Evolutionary conservation across 805 yeast species (phyloP).

Genomic region (Saccharomycodes ludwigii): DNA sequence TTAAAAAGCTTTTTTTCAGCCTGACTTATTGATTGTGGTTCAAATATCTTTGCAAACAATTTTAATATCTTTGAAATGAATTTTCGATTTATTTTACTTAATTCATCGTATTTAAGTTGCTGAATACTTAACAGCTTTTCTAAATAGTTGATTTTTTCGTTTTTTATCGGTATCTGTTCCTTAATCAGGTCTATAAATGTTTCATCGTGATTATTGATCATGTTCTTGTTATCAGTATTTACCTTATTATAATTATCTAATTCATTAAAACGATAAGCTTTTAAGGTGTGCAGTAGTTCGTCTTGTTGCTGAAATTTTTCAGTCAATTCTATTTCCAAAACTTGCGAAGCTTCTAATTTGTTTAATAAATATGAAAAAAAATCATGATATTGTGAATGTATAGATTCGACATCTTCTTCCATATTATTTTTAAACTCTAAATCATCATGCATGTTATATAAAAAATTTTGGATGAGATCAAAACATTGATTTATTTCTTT

Average conservation of each 20-base stretch:
- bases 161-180: neutral
- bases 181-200: neutral
- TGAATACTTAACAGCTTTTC: neutral
- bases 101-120: neutral
- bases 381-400: neutral
- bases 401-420: neutral
- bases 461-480: no score
- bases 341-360: neutral
- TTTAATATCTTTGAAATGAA: neutral
- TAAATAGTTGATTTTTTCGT: neutral
- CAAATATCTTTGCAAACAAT: slow-evolving; percentile 3
- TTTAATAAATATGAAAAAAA: neutral
- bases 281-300: no score
- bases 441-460: no score
- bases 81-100: neutral
- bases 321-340: neutral
- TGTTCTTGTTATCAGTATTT: neutral
- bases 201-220: neutral
- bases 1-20: neutral
- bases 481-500: no score
- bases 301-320: neutral
- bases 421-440: no score
- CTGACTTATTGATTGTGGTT: slow-evolving; percentile 1
- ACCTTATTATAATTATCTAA: neutral
- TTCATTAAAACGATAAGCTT: no score